Conservation (phyloP, 2,329 filamentous ascomycete genomes). For the Mycosphaerella sp. region DNA sequence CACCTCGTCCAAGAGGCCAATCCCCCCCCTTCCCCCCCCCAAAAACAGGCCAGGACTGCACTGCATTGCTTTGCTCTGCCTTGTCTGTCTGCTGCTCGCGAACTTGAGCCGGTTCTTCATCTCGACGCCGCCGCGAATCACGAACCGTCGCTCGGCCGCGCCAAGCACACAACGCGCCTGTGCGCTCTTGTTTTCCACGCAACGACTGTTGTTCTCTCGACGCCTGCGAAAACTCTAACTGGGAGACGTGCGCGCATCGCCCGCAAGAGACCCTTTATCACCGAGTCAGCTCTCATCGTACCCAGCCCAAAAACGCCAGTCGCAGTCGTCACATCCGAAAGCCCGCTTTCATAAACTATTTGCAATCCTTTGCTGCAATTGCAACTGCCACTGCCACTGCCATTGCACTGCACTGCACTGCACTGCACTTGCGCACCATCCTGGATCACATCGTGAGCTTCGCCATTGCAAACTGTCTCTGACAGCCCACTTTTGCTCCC, state of each 20-base stretch:
- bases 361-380: not conserved
- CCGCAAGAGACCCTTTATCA: not conserved
- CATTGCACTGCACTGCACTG: not conserved
- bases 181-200: slow-evolving; percentile 13
- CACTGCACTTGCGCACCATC: not conserved
- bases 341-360: not conserved
- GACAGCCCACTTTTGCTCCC: slow-evolving; percentile 23
- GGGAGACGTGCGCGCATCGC: no score
- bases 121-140: slow-evolving; percentile 11
- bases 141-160: slow-evolving; percentile 10
- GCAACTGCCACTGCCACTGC: no score
- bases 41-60: not conserved
- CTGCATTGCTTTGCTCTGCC: not conserved
- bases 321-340: slow-evolving; percentile 4
- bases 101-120: slow-evolving; percentile 17
- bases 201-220: slow-evolving; percentile 3
- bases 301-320: slow-evolving; percentile 15
- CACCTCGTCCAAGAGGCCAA: not conserved
- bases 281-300: slow-evolving; percentile 5
- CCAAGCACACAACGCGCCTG: slow-evolving; percentile 13
- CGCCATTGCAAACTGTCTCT: slow-evolving; percentile 12
- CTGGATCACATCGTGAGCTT: slow-evolving; percentile 7
- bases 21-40: no score
- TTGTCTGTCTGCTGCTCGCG: not conserved
- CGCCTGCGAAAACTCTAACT: slow-evolving; percentile 16